phyloP scores from a whole-genome alignment of 139 green algal species.

The Picochlorum costavermella region DNA sequence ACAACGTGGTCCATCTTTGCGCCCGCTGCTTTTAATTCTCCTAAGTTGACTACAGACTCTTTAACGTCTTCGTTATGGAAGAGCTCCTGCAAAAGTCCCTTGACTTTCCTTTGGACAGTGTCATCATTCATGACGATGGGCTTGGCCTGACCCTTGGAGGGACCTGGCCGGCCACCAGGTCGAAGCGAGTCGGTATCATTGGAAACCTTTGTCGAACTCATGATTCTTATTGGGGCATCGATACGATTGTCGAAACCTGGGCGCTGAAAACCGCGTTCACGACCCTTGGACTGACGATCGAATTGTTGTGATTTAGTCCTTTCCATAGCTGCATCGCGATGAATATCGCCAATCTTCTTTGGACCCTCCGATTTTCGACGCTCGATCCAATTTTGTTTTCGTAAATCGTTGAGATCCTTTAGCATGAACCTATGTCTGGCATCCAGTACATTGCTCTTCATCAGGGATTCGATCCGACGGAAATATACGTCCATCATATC shows the following conservation, averaged over 20 bases:
- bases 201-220: conserved; percentile 14
- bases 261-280: not conserved
- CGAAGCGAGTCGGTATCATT: conserved; percentile 24
- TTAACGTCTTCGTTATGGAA: conserved; percentile 25
- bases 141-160: conserved; percentile 4
- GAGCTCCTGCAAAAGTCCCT: conserved; percentile 20
- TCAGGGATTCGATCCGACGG: conserved; percentile 54
- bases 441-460: conserved; percentile 51
- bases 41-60: conserved; percentile 13
- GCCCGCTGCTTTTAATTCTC: conserved; percentile 18
- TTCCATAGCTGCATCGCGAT: conserved; percentile 35
- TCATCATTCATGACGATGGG: conserved; percentile 8
- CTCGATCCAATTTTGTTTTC: conserved; percentile 44
- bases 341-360: conserved; percentile 79
- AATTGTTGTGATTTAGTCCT: conserved; percentile 15
- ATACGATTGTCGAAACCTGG: conserved; percentile 25
- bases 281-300: conserved; percentile 20
- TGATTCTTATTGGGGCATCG: conserved; percentile 35
- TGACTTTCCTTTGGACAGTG: conserved; percentile 10
- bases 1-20: conserved; percentile 18
- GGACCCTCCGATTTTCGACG: conserved; percentile 80
- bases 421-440: conserved; percentile 78
- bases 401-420: conserved; percentile 50
- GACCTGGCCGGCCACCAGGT: conserved; percentile 20
- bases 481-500: conserved; percentile 81